These are phyloP conservation scores for Alternaria gansuensis DNA, from an alignment of 2,329 filamentous ascomycete genomes.

Conservation along the genomic window DNA sequence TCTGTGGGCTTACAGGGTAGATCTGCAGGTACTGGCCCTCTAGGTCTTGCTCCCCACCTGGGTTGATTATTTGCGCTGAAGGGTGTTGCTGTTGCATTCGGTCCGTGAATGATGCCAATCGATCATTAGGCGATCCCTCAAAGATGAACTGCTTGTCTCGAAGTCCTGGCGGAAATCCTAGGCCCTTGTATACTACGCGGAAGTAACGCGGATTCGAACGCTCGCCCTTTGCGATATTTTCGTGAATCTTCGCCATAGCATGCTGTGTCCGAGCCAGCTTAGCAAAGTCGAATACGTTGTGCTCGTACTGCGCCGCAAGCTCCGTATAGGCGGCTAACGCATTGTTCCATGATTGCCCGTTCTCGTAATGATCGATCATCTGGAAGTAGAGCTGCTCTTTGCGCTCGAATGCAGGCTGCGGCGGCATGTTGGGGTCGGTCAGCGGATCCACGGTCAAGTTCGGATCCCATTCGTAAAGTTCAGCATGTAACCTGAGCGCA, in stretches of 20 bases:
- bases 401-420: conserved; percentile 87
- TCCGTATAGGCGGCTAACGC: conserved; percentile 89
- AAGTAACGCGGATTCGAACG: conserved; percentile 85
- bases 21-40: conserved; percentile 92
- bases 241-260: conserved; percentile 91
- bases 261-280: conserved; percentile 90
- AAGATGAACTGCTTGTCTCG: conserved; percentile 94
- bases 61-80: conserved; percentile 79
- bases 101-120: conserved; percentile 83
- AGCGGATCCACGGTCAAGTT: conserved; percentile 71
- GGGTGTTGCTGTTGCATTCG: conserved; percentile 92
- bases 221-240: conserved; percentile 83
- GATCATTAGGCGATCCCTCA: conserved; percentile 80
- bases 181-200: conserved; percentile 86
- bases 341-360: conserved; percentile 92
- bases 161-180: conserved; percentile 82
- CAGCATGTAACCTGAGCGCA: conserved; percentile 87
- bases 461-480: conserved; percentile 91
- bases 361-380: conserved; percentile 94
- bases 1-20: conserved; percentile 80
- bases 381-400: conserved; percentile 92
- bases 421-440: conserved; percentile 77
- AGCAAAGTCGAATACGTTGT: conserved; percentile 86
- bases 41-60: conserved; percentile 75
- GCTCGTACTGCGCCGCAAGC: conserved; percentile 89